A percentile compares a stretch with the other conserved stretches of the same genome.
These are phyloP conservation scores for Venturiaceae sp. DNA, from an alignment of 2,329 filamentous ascomycete genomes.

Conservation along the genomic window DNA sequence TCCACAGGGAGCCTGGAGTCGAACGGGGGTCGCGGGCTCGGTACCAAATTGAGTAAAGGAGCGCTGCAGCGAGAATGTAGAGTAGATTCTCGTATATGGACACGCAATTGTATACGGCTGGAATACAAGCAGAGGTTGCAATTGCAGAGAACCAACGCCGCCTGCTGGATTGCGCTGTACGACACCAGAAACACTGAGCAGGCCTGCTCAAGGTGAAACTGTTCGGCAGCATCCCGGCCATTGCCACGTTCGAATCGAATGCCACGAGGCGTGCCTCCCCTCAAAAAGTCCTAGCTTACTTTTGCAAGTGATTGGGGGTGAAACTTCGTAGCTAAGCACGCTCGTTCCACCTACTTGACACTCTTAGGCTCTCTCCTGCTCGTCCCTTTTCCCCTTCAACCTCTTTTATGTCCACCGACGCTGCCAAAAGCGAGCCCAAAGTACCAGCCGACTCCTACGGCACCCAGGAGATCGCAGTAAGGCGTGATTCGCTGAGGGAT, in stretches of 20 bases:
- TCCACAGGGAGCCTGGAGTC: not conserved
- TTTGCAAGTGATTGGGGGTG: not conserved
- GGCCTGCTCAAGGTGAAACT: not conserved
- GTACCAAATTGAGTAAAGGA: not conserved
- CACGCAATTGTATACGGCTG: not conserved
- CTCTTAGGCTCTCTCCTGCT: not conserved
- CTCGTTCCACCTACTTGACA: not conserved
- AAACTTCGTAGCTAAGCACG: not conserved
- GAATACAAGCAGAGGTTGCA: not conserved
- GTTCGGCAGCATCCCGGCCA: not conserved
- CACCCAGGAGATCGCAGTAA: not conserved
- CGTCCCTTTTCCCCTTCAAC: not conserved
- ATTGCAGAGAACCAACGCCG: not conserved
- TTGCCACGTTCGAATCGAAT: not conserved
- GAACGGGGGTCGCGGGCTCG: not conserved
- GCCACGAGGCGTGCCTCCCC: not conserved
- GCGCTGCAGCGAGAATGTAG: not conserved
- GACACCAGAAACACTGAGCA: no score
- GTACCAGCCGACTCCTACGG: not conserved
- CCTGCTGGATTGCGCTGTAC: not conserved
- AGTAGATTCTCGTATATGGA: not conserved
- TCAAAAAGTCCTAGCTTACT: no score
- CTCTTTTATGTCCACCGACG: constrained; percentile 2
- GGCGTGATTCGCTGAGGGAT: not conserved
- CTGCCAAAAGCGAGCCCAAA: not conserved